These are phyloP conservation scores for Fonsecaea pedrosoi DNA, from an alignment of 2,329 filamentous ascomycete species.

Conservation along the genomic window DNA sequence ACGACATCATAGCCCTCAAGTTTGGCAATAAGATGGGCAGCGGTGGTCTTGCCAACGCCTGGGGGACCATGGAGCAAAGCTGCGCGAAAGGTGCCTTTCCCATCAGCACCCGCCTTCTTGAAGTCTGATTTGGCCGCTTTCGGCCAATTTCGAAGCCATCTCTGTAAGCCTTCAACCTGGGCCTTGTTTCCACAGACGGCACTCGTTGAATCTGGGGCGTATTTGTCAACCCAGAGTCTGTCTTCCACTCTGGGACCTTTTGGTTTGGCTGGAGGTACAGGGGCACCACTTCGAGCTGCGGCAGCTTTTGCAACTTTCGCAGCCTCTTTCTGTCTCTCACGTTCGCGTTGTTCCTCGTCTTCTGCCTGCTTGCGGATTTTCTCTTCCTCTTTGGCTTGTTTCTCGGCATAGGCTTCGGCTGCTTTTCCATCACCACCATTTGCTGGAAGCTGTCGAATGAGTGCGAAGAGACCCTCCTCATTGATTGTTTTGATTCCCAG, in stretches of 20 bases:
- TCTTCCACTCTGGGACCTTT: constrained; percentile 58
- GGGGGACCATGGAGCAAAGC: constrained; percentile 95
- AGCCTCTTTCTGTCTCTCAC: constrained; percentile 54
- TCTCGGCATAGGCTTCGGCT: constrained; percentile 82
- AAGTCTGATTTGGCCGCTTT: constrained; percentile 81
- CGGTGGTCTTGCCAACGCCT: constrained; percentile 96
- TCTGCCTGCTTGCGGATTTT: constrained; percentile 80
- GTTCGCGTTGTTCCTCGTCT: constrained; percentile 86
- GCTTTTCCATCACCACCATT: constrained; percentile 88
- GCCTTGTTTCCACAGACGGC: constrained; percentile 96
- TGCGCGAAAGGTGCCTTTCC: constrained; percentile 81
- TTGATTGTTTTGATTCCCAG: constrained; percentile 88
- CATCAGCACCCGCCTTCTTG: constrained; percentile 81
- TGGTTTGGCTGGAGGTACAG: constrained; percentile 50
- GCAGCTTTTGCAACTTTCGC: constrained; percentile 54
- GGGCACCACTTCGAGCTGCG: constrained; percentile 48
- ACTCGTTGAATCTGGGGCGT: constrained; percentile 80
- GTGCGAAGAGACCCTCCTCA: constrained; percentile 86
- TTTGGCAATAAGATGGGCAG: constrained; percentile 91
- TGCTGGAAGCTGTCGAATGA: constrained; percentile 81
- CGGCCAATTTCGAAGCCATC: constrained; percentile 83
- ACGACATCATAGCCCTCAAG: constrained; percentile 92
- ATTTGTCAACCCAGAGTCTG: constrained; percentile 91
- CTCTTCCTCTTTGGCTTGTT: constrained; percentile 82
- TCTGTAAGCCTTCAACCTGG: constrained; percentile 85